Evolutionary conservation across 1,284 basidiomycete species (phyloP).

Genomic region (Tausonia pullulans): DNA sequence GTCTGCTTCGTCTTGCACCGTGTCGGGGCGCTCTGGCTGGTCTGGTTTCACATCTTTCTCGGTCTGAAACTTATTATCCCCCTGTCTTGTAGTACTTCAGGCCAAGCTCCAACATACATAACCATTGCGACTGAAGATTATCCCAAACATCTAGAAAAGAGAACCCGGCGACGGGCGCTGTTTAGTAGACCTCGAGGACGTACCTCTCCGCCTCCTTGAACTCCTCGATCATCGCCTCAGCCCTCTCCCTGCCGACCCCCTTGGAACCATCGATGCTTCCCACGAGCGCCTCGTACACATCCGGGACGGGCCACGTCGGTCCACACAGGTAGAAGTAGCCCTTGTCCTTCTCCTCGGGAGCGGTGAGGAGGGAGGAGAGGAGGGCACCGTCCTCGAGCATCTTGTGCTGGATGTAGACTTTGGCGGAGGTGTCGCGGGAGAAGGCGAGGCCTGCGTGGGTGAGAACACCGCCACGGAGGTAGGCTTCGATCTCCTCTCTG

Average conservation of each 20-base stretch:
- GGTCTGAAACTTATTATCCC: too few species aligned
- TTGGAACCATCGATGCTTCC: slow-evolving; percentile 62
- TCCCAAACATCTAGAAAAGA: too few species aligned
- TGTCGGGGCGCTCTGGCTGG: too few species aligned
- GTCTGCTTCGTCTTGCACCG: too few species aligned
- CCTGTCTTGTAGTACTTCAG: too few species aligned
- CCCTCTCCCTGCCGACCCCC: slow-evolving; percentile 53
- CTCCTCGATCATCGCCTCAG: slow-evolving; percentile 74
- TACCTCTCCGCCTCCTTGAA: slow-evolving; percentile 96
- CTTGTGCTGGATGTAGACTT: slow-evolving; percentile 98
- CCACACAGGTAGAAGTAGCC: slow-evolving; percentile 96
- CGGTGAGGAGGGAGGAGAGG: slow-evolving; percentile 57
- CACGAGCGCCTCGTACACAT: slow-evolving; percentile 86
- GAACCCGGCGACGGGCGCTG: too few species aligned
- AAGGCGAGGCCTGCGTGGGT: slow-evolving; percentile 88
- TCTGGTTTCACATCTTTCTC: too few species aligned
- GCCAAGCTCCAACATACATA: too few species aligned
- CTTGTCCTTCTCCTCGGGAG: slow-evolving; percentile 38
- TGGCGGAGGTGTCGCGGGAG: slow-evolving; percentile 82
- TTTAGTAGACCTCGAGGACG: slow-evolving; percentile 67
- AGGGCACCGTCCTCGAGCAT: slow-evolving; percentile 79
- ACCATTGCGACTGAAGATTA: too few species aligned
- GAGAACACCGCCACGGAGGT: slow-evolving; percentile 69
- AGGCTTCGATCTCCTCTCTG: slow-evolving; percentile 44
- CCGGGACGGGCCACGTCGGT: slow-evolving; percentile 96